These are phyloP conservation scores for Aureobasidium sp. DNA, from an alignment of 2,329 filamentous ascomycete genomes.

Conservation along the genomic window DNA sequence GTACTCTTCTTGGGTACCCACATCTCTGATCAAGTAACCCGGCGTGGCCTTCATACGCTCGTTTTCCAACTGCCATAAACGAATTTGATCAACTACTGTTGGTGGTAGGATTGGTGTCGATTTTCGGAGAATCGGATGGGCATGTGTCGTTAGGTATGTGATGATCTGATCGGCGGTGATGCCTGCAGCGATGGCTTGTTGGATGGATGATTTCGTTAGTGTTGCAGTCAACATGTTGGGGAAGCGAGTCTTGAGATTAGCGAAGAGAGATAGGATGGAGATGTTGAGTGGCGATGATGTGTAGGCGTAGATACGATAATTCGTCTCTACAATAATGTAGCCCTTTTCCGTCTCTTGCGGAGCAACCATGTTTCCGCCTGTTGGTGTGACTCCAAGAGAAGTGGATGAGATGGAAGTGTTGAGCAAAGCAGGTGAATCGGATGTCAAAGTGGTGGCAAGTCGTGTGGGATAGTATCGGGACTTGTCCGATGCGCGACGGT, in stretches of 20 bases:
- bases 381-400: constrained; percentile 28
- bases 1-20: constrained; percentile 59
- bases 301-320: constrained; percentile 96
- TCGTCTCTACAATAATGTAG: constrained; percentile 94
- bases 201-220: constrained; percentile 80
- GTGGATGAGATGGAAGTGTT: constrained; percentile 60
- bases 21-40: constrained; percentile 87
- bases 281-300: constrained; percentile 92
- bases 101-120: constrained; percentile 75
- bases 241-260: constrained; percentile 80
- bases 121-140: constrained; percentile 87
- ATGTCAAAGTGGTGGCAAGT: constrained; percentile 86
- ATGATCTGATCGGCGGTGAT: constrained; percentile 97
- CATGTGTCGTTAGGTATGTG: constrained; percentile 82
- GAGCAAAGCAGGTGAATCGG: constrained; percentile 63
- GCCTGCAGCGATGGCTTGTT: constrained; percentile 76
- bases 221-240: constrained; percentile 91
- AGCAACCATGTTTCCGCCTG: constrained; percentile 25
- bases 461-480: constrained; percentile 77
- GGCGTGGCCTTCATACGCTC: constrained; percentile 81
- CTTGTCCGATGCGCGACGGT: constrained; percentile 44
- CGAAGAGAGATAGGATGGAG: constrained; percentile 84
- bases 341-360: constrained; percentile 49
- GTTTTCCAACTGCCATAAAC: constrained; percentile 94
- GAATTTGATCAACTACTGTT: constrained; percentile 94